Percentiles rank a stretch among this genome's conserved stretches.
Evolutionary conservation across 495 filamentous ascomycete genomes (phyloP).

Genomic region (Penicillium desertorum): DNA sequence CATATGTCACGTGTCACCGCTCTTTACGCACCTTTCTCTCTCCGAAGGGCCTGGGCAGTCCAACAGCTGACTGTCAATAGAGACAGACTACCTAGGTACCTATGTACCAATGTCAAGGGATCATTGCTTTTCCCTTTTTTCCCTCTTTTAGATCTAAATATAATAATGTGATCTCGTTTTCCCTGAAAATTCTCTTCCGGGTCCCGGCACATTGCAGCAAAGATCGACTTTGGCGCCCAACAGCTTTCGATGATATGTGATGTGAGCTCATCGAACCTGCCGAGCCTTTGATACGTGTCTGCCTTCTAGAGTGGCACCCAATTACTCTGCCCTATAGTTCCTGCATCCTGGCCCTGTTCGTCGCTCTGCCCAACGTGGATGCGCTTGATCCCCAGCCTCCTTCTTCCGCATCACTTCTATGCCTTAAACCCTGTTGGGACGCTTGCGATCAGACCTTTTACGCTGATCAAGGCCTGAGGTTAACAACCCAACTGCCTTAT

Average conservation of each 20-base stretch:
- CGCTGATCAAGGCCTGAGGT: constrained; percentile 17
- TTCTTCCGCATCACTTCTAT: constrained; percentile 13
- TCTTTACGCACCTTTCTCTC: constrained; percentile 18
- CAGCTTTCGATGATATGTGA: constrained; percentile 10
- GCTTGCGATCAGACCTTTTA: constrained; percentile 18
- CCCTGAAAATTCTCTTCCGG: neutral
- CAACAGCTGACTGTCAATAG: neutral
- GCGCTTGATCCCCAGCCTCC: constrained; percentile 27
- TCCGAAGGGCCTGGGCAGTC: no score
- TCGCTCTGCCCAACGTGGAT: constrained; percentile 31
- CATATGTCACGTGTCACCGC: constrained; percentile 36
- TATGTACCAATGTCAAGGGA: neutral
- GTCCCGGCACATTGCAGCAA: constrained; percentile 6
- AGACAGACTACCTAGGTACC: no score
- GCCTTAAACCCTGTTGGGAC: constrained; percentile 8
- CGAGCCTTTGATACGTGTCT: constrained; percentile 23
- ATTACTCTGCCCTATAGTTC: constrained; percentile 20
- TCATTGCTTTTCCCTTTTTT: neutral
- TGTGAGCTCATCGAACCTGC: constrained; percentile 20
- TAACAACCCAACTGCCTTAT: constrained; percentile 11
- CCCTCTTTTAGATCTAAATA: neutral
- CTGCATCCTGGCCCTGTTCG: constrained; percentile 24
- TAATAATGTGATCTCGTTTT: neutral
- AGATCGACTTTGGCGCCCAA: constrained; percentile 28
- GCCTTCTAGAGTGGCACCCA: constrained; percentile 38